Percentiles rank a stretch among this genome's conserved stretches.
These are phyloP conservation scores for Fusarium cicatricum DNA, from an alignment of 2,329 filamentous ascomycete genomes.

Conservation along the genomic window DNA sequence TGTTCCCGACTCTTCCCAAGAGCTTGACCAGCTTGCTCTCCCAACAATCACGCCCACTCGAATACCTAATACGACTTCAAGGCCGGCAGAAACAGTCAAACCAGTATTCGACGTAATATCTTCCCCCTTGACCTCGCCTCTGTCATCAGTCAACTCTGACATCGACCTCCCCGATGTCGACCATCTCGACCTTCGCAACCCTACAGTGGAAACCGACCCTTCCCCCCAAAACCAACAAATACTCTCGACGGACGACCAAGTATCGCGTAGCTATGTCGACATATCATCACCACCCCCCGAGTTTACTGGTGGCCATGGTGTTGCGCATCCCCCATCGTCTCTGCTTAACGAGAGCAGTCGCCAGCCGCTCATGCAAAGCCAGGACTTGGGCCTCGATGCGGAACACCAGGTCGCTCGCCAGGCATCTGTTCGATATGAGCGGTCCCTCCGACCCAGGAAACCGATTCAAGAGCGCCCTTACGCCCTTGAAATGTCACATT, in stretches of 20 bases:
- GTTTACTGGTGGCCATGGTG: conserved; percentile 14
- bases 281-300: conserved; percentile 45
- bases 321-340: neutral
- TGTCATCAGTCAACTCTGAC: conserved; percentile 47
- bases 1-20: conserved; percentile 48
- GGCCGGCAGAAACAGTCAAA: neutral
- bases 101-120: conserved; percentile 3
- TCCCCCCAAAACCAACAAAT: conserved; percentile 2
- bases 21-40: conserved; percentile 7
- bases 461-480: conserved; percentile 70
- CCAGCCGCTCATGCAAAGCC: conserved; percentile 21
- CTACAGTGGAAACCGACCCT: neutral
- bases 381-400: conserved; percentile 19
- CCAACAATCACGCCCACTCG: conserved; percentile 6
- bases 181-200: conserved; percentile 18
- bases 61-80: conserved; percentile 8
- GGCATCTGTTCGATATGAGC: conserved; percentile 49
- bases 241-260: conserved; percentile 42
- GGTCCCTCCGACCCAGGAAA: conserved; percentile 66
- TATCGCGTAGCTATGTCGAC: conserved; percentile 50
- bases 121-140: conserved; percentile 44
- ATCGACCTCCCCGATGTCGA: conserved; percentile 36
- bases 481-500: conserved; percentile 62
- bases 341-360: neutral
- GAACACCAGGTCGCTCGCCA: conserved; percentile 39